A percentile compares a stretch with the other conserved stretches of the same genome.
Evolutionary conservation across 169 alveolate genomes (phyloP).

Genomic region (Eimeria sp.): DNA sequence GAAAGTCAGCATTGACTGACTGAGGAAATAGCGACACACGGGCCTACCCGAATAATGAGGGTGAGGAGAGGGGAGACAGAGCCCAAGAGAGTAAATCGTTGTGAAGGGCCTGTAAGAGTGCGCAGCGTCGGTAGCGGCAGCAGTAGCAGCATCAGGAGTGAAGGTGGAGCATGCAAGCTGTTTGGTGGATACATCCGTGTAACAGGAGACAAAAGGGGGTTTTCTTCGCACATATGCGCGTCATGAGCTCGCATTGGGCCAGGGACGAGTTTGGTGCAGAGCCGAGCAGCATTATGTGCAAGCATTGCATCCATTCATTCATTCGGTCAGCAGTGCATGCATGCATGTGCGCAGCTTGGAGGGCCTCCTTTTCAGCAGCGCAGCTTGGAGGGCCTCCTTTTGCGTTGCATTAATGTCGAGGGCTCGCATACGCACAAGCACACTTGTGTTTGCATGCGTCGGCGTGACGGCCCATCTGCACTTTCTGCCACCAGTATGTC

Average conservation of each 20-base stretch:
- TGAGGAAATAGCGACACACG: not conserved
- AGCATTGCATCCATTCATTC: no score
- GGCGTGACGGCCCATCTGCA: no score
- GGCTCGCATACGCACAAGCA: no score
- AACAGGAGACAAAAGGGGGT: not conserved
- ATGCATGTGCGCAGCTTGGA: no score
- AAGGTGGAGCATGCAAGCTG: not conserved
- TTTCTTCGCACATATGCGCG: not conserved
- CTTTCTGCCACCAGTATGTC: no score
- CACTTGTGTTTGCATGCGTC: no score
- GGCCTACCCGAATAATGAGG: no score
- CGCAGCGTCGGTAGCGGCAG: not conserved
- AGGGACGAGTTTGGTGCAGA: not conserved
- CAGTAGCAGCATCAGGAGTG: not conserved
- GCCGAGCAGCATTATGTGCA: not conserved
- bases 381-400: no score
- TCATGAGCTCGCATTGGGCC: not conserved
- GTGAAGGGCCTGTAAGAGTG: not conserved
- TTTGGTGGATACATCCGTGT: not conserved
- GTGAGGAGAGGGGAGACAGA: not conserved
- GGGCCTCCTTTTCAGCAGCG: no score
- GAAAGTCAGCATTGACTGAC: slow-evolving; percentile 32
- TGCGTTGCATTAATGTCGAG: no score
- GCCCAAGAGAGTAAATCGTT: not conserved
- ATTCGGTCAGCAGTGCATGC: not conserved